A percentile compares a stretch with the other conserved stretches of the same genome.
These are phyloP conservation scores for Colletotrichum siamense DNA, from an alignment of 2,329 filamentous ascomycete species.

Conservation along the genomic window DNA sequence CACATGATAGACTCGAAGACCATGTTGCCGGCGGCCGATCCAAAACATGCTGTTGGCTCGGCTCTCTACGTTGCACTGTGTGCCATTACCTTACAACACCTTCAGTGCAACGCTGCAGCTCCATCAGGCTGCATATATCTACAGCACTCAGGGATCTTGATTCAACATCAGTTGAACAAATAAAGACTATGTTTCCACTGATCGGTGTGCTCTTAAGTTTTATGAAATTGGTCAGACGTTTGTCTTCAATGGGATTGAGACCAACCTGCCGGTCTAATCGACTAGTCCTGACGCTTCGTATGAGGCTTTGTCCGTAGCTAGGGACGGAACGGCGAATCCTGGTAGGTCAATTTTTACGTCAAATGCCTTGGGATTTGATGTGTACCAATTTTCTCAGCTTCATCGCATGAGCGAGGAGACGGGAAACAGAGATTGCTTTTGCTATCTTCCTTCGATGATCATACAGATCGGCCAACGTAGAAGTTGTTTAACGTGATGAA, in stretches of 20 bases:
- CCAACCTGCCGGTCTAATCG: not conserved
- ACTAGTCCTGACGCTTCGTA: rapidly evolving
- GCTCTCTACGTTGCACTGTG: not conserved
- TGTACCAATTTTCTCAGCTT: no score
- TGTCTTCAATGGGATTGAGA: not conserved
- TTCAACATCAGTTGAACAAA: not conserved
- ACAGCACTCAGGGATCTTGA: not conserved
- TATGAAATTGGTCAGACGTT: not conserved
- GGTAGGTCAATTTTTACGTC: no score
- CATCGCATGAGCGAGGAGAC: not conserved
- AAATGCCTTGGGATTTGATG: not conserved
- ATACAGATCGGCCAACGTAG: not conserved
- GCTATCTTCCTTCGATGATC: not conserved
- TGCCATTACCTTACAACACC: not conserved
- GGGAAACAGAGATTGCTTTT: rapidly evolving
- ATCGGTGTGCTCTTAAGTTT: not conserved
- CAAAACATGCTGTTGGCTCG: not conserved
- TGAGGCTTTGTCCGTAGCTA: not conserved
- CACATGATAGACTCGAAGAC: not conserved
- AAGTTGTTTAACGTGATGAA: not conserved
- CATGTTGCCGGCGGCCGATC: not conserved
- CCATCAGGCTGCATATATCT: not conserved
- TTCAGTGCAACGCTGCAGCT: not conserved
- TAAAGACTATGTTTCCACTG: not conserved
- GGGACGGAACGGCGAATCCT: no score